Conservation (phyloP, 2,329 filamentous ascomycete genomes). For the Trichoderma harzianum region DNA sequence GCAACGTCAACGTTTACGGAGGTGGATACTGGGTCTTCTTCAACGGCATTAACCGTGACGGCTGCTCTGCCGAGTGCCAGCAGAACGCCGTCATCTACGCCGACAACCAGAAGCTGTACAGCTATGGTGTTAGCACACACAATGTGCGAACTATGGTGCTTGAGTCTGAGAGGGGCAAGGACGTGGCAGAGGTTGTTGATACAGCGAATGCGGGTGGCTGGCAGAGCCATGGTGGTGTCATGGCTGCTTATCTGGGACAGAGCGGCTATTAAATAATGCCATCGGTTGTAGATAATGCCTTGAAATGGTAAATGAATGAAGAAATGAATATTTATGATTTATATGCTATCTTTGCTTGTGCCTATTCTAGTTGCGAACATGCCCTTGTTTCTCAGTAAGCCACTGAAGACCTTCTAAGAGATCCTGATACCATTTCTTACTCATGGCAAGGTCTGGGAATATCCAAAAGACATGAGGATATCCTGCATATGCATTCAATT, state of each 20-base stretch:
- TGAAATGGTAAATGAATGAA: not conserved
- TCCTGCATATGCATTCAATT: not conserved
- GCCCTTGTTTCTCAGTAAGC: not conserved
- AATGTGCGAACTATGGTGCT: constrained; percentile 29
- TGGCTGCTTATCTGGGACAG: constrained; percentile 30
- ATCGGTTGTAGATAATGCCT: not conserved
- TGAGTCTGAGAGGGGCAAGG: constrained; percentile 23
- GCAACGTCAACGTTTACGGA: constrained; percentile 22
- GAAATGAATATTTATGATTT: not conserved
- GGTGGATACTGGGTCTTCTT: constrained; percentile 30
- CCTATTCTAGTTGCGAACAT: not conserved
- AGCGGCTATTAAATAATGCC: not conserved
- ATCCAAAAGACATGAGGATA: not conserved
- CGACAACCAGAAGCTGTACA: constrained; percentile 24
- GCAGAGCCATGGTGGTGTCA: constrained; percentile 28
- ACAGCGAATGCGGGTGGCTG: constrained; percentile 27
- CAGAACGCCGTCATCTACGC: constrained; percentile 22
- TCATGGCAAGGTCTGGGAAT: not conserved
- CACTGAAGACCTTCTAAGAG: not conserved
- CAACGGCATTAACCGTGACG: constrained; percentile 22
- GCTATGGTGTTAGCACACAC: constrained; percentile 30
- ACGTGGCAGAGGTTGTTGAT: constrained; percentile 19
- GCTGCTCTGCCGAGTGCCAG: constrained; percentile 20
- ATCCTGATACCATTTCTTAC: not conserved
- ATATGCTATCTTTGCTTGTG: not conserved